Evolutionary conservation across 2,329 filamentous ascomycete species (phyloP).

Genomic region (Epichloe scottii): DNA sequence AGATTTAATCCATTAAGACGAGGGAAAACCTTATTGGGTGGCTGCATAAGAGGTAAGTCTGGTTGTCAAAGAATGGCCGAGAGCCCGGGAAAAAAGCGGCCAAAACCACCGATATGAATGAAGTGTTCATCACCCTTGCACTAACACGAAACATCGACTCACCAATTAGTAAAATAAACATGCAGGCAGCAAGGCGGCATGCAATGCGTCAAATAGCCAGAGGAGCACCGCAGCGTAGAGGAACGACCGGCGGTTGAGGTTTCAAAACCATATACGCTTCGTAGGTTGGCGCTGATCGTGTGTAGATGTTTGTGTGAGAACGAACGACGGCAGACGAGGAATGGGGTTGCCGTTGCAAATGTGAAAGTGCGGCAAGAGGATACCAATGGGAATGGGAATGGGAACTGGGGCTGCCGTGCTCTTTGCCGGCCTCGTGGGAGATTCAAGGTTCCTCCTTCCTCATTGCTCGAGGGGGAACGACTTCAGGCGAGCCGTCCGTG

Average conservation of each 20-base stretch:
- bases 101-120: background rate
- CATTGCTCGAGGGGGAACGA: slow-evolving; percentile 2
- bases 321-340: slow-evolving; percentile 11
- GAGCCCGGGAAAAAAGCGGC: background rate
- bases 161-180: slow-evolving; percentile 1
- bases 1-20: background rate
- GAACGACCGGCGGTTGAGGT: background rate
- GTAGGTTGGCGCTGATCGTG: slow-evolving; percentile 8
- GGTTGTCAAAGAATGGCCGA: background rate
- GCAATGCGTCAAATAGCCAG: slow-evolving; percentile 1
- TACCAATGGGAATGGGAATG: slow-evolving; percentile 2
- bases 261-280: slow-evolving; percentile 7
- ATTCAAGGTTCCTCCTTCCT: background rate
- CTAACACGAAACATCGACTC: slow-evolving; percentile 7
- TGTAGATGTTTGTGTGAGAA: slow-evolving; percentile 14
- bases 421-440: slow-evolving; percentile 3
- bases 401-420: slow-evolving; percentile 3
- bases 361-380: slow-evolving; percentile 13
- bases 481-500: too few species aligned
- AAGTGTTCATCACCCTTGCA: slow-evolving; percentile 2
- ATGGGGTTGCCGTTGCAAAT: slow-evolving; percentile 16
- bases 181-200: slow-evolving; percentile 1
- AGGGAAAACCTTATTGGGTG: background rate
- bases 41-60: background rate
- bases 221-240: background rate